phyloP scores from a whole-genome alignment of 2,329 filamentous ascomycete genomes.

The Penicillium sp. region DNA sequence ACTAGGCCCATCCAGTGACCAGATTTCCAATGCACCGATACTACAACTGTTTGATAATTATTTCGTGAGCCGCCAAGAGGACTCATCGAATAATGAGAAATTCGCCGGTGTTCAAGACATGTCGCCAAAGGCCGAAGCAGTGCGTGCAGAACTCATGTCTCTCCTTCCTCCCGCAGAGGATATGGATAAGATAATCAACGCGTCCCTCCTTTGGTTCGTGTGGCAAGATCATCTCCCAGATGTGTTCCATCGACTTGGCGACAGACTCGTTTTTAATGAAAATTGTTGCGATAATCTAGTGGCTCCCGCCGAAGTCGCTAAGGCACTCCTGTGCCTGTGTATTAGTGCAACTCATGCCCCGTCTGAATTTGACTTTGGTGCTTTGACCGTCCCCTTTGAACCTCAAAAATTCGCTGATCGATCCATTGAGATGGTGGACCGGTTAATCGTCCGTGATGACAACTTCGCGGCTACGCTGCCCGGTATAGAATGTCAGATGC shows the following conservation, averaged over 20 bases:
- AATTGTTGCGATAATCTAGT: conserved; percentile 20
- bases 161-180: conserved; percentile 38
- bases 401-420: conserved; percentile 47
- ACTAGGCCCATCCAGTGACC: conserved; percentile 25
- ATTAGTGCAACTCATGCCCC: conserved; percentile 47
- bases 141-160: conserved; percentile 29
- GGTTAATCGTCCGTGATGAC: conserved; percentile 51
- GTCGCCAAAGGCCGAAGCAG: conserved; percentile 30
- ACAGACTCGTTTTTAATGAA: conserved; percentile 6
- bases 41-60: conserved; percentile 43
- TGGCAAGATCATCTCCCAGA: conserved; percentile 40
- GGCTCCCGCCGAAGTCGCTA: conserved; percentile 41
- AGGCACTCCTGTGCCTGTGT: conserved; percentile 47
- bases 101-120: conserved; percentile 25
- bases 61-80: conserved; percentile 35
- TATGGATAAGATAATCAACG: conserved; percentile 34
- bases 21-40: conserved; percentile 38
- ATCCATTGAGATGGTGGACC: conserved; percentile 50
- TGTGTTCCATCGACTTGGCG: conserved; percentile 21
- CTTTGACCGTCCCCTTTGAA: conserved; percentile 39
- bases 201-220: conserved; percentile 30
- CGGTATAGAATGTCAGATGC: conserved; percentile 53
- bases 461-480: conserved; percentile 53
- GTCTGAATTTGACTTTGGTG: conserved; percentile 38
- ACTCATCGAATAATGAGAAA: conserved; percentile 26